A percentile compares a stretch with the other conserved stretches of the same genome.
phyloP scores from a whole-genome alignment of 2,329 filamentous ascomycete genomes.

The Monosporascus sp. region DNA sequence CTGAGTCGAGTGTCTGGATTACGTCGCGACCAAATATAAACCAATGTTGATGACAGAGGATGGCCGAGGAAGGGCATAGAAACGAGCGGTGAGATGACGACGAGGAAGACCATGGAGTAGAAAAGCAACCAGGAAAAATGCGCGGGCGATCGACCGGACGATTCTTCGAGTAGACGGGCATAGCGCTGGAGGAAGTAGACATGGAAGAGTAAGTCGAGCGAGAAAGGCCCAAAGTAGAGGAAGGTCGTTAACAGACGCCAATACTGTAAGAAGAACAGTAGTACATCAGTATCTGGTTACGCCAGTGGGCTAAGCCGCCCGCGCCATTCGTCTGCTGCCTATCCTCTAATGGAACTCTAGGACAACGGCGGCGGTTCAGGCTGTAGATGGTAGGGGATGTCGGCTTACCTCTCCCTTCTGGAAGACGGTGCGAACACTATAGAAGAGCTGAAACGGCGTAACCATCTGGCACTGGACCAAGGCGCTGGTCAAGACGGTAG shows the following conservation, averaged over 20 bases:
- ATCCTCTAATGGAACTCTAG: too few species aligned
- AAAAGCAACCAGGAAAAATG: slow-evolving; percentile 93
- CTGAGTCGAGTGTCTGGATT: slow-evolving; percentile 90
- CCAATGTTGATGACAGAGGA: slow-evolving; percentile 83
- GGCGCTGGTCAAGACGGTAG: slow-evolving; percentile 80
- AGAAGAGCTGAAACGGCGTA: slow-evolving; percentile 93
- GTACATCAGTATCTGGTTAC: slow-evolving; percentile 5
- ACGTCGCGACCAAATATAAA: slow-evolving; percentile 95
- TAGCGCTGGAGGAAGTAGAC: slow-evolving; percentile 98
- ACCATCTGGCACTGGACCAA: slow-evolving; percentile 91
- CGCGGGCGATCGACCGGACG: slow-evolving; percentile 83
- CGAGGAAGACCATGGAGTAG: slow-evolving; percentile 75
- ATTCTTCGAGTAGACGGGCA: slow-evolving; percentile 90
- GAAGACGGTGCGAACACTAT: slow-evolving; percentile 90
- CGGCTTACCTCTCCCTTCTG: slow-evolving; percentile 76
- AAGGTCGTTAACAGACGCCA: slow-evolving; percentile 97
- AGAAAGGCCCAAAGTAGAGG: slow-evolving; percentile 93
- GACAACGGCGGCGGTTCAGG: neutral
- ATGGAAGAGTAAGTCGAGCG: slow-evolving; percentile 91
- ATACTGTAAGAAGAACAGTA: slow-evolving; percentile 54
- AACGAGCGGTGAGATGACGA: slow-evolving; percentile 78
- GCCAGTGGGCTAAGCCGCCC: neutral
- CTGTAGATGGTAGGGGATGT: neutral
- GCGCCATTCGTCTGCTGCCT: too few species aligned
- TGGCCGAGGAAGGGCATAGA: slow-evolving; percentile 94